Base-by-base conservation (phyloP, 2,329 filamentous ascomycete species). In the Fusarium subglutinans region DNA sequence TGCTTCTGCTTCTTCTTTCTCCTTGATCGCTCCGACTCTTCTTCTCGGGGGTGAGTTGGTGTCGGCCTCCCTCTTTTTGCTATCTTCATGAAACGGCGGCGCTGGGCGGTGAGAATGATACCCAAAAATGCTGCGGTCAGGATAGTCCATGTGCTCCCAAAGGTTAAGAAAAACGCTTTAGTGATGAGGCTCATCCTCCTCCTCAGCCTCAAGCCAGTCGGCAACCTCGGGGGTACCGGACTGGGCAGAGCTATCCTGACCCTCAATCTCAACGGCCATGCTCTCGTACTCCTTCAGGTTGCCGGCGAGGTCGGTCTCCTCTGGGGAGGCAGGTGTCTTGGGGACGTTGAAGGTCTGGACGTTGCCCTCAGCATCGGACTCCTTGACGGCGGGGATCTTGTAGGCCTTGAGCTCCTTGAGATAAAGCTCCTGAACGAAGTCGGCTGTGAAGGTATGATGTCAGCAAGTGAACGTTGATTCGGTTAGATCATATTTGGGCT, bases 391-490 rank as follows among this genome's bases (percentile, higher is more conserved):
- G 65, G 93, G 88, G 75, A 92, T 87, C 90, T 98, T 98, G 93
- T 98, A 98, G 86, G 91, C 90, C 87, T 96, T 96, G 83, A 99
- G 91, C 87, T 98, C 95, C 85, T 92, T 93, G 79, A 99, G 91
- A 90, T 99, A 99, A 82, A 99, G 90, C 84, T 98, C 96, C 87
- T 98, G 96, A 80, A 99, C 94, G 81, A 98, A 91, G 85, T 99
- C 96, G 91, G 94, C 96, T 98, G 82, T 75, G 58, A 60, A 47
- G 70, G 65, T 62, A 59, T 69, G 35, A 59, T 58, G 79, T 82
- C 78, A 82, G 77, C 70, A 73, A 57, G 75, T 73, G 71, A 61
- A 35, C 61, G 43, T 45, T 24, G 30, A 65, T 60, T 40, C 33
- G 28, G 26, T 24, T n/a, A 33, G 45, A 60, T 43, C 22, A 53